A percentile compares a stretch with the other conserved stretches of the same genome.
Conservation (phyloP, 495 filamentous ascomycete species). For the Hypoxylon cercidicola region DNA sequence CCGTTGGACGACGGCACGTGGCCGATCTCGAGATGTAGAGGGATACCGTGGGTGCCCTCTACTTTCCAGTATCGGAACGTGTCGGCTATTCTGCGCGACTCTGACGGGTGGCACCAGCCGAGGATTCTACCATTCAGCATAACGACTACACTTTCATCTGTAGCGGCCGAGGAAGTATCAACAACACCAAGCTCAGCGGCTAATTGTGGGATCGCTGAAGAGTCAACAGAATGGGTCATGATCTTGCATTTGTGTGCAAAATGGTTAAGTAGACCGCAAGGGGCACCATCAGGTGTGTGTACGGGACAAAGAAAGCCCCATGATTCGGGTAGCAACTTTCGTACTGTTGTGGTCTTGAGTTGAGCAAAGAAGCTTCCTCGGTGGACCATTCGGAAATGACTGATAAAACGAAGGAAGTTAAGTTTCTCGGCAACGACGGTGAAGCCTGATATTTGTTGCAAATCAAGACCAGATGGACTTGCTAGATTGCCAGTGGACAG, state of each 20-base stretch:
- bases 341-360: slow-evolving; percentile 94
- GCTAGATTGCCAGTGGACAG: slow-evolving; percentile 93
- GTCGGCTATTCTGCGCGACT: slow-evolving; percentile 81
- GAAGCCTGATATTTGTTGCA: slow-evolving; percentile 94
- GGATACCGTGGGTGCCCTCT: slow-evolving; percentile 85
- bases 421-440: slow-evolving; percentile 98
- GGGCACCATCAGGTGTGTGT: slow-evolving; percentile 94
- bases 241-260: slow-evolving; percentile 95
- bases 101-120: slow-evolving; percentile 86
- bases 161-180: slow-evolving; percentile 74
- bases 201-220: slow-evolving; percentile 74
- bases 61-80: slow-evolving; percentile 95
- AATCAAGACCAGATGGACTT: slow-evolving; percentile 89
- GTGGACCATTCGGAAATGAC: slow-evolving; percentile 99
- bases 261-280: slow-evolving; percentile 95
- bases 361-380: slow-evolving; percentile 98
- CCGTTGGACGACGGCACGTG: slow-evolving; percentile 86
- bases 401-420: slow-evolving; percentile 98
- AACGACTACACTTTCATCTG: slow-evolving; percentile 83
- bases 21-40: slow-evolving; percentile 87
- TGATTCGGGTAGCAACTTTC: slow-evolving; percentile 94
- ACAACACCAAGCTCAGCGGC: slow-evolving; percentile 81
- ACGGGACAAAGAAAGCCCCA: slow-evolving; percentile 98
- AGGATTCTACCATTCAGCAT: slow-evolving; percentile 90
- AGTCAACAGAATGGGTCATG: slow-evolving; percentile 74